These are phyloP conservation scores for Trypanosoma brucei DNA, from an alignment of 208 protist species.

Conservation along the genomic window DNA sequence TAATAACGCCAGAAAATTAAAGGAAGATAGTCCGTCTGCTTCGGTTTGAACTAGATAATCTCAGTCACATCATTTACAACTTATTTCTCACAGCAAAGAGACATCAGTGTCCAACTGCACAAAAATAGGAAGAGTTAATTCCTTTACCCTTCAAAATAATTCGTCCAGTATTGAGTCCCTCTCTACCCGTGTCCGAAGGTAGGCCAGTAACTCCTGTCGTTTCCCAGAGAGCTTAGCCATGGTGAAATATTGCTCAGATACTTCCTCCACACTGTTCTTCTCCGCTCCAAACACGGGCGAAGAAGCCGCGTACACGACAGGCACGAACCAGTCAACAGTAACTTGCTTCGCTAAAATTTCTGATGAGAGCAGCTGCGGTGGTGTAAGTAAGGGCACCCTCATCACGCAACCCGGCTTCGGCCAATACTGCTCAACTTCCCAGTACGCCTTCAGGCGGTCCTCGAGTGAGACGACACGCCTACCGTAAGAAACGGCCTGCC, in stretches of 20 bases:
- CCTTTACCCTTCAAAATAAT: slow-evolving; percentile 52
- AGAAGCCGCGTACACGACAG: slow-evolving; percentile 64
- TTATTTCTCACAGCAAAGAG: too few relatives aligned
- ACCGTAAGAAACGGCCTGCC: slow-evolving; percentile 14
- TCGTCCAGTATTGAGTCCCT: slow-evolving; percentile 73
- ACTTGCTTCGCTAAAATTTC: slow-evolving; percentile 10
- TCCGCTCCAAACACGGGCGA: slow-evolving; percentile 68
- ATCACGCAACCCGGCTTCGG: slow-evolving; percentile 78
- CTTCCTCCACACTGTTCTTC: slow-evolving; percentile 47
- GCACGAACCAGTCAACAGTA: slow-evolving; percentile 33
- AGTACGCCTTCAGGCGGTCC: slow-evolving; percentile 44
- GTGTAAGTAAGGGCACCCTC: slow-evolving; percentile 25
- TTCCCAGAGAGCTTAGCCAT: slow-evolving; percentile 53
- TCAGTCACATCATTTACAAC: too few relatives aligned
- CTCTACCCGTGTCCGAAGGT: slow-evolving; percentile 55
- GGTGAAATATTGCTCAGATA: slow-evolving; percentile 67
- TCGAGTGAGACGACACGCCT: slow-evolving; percentile 28
- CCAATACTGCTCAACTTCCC: slow-evolving; percentile 67
- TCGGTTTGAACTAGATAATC: too few relatives aligned
- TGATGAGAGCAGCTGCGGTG: slow-evolving; percentile 19
- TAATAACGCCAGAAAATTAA: too few relatives aligned
- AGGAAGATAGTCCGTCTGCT: too few relatives aligned
- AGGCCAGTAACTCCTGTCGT: slow-evolving; percentile 39
- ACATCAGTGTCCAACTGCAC: too few relatives aligned
- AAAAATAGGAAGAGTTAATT: too few relatives aligned